A percentile compares a stretch with the other conserved stretches of the same genome.
These are phyloP conservation scores for Wickerhamomyces silvicola DNA, from an alignment of 805 yeast species.

Conservation along the genomic window DNA sequence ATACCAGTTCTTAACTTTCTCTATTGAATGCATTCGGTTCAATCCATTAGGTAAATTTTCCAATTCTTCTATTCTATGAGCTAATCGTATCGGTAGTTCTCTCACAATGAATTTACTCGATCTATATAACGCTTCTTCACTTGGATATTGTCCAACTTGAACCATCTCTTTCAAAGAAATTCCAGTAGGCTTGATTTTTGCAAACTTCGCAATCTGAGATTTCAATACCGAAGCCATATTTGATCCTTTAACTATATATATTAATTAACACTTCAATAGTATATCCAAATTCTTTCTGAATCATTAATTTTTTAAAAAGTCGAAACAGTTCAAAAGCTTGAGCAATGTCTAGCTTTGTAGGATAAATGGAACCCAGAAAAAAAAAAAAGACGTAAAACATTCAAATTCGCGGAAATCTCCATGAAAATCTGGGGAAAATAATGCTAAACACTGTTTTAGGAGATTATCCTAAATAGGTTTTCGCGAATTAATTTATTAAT, in stretches of 20 bases:
- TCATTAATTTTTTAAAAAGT: no score
- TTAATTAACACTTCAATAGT: no score
- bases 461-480: no score
- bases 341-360: no score
- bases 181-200: slow-evolving; percentile 74
- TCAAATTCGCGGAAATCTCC: no score
- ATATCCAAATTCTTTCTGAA: no score
- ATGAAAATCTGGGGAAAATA: slow-evolving; percentile 1
- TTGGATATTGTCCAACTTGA: slow-evolving; percentile 76
- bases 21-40: slow-evolving; percentile 65
- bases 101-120: slow-evolving; percentile 82
- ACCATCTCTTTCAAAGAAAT: slow-evolving; percentile 86
- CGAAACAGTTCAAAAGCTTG: no score
- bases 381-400: no score
- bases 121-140: slow-evolving; percentile 70
- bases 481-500: neutral
- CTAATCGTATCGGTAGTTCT: slow-evolving; percentile 81
- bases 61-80: slow-evolving; percentile 78
- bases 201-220: slow-evolving; percentile 36
- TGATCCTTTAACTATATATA: neutral
- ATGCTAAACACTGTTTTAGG: no score
- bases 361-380: no score
- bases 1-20: slow-evolving; percentile 80
- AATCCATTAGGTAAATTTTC: slow-evolving; percentile 76
- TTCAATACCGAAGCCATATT: slow-evolving; percentile 10